Percentiles rank a stretch among this genome's conserved stretches.
phyloP scores from a whole-genome alignment of 1,284 basidiomycete species.

The Apiotrichum veenhuisii region DNA sequence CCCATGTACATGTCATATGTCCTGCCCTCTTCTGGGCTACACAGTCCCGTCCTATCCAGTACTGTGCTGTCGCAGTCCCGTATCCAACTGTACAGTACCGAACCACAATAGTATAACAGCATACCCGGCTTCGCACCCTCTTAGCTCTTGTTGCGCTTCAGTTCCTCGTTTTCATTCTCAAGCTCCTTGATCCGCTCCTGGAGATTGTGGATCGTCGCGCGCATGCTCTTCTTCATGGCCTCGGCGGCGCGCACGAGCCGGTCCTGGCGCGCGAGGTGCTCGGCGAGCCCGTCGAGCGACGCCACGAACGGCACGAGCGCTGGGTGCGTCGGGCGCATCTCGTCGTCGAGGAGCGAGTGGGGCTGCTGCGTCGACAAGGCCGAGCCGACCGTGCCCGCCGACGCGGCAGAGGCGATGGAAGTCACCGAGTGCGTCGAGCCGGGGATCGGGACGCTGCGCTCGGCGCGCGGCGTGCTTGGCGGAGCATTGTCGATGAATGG shows the following conservation, averaged over 20 bases:
- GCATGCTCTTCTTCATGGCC: constrained; percentile 38
- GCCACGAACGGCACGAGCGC: constrained; percentile 27
- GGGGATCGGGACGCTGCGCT: background rate
- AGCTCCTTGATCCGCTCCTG: constrained; percentile 29
- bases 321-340: constrained; percentile 15
- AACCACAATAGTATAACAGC: too few relatives aligned
- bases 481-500: constrained; percentile 10
- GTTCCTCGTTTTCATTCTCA: constrained; percentile 13
- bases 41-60: too few relatives aligned
- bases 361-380: too few relatives aligned
- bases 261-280: constrained; percentile 40
- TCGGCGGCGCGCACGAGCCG: constrained; percentile 37
- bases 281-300: constrained; percentile 29
- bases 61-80: too few relatives aligned
- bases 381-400: too few relatives aligned
- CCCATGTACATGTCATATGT: too few relatives aligned
- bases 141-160: background rate
- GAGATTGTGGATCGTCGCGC: constrained; percentile 32
- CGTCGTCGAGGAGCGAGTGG: background rate
- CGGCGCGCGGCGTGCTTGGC: background rate
- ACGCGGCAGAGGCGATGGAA: background rate
- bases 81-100: too few relatives aligned
- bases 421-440: background rate
- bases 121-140: background rate
- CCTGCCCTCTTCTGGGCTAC: too few relatives aligned